Evolutionary conservation across 2,329 filamentous ascomycete species (phyloP).

Genomic region (Sclerotinia sclerotiorum): DNA sequence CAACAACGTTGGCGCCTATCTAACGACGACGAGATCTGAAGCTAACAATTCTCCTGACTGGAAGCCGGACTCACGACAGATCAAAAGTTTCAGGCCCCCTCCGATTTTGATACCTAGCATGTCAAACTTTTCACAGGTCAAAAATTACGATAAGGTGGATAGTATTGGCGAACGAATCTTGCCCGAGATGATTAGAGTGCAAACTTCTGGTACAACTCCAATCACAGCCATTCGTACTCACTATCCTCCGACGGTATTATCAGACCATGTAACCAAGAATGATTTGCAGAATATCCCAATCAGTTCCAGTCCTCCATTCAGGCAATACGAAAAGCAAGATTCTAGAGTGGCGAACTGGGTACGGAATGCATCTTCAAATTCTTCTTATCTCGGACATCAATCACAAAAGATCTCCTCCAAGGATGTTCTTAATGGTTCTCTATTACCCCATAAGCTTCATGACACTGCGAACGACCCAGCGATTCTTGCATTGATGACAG

Average conservation of each 20-base stretch:
- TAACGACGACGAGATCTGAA: neutral
- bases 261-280: neutral
- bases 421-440: too few species aligned
- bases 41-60: neutral
- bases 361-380: neutral
- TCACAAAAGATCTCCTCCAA: neutral
- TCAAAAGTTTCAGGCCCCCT: neutral
- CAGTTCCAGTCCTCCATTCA: neutral
- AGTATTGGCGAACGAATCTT: neutral
- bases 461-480: neutral
- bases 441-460: neutral
- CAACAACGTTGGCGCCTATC: neutral
- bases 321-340: neutral
- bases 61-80: neutral
- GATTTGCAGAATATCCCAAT: neutral
- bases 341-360: neutral
- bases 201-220: neutral
- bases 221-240: neutral
- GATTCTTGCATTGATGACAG: conserved; percentile 1
- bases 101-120: neutral
- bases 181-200: neutral
- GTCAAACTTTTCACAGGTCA: neutral
- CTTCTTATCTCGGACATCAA: neutral
- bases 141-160: neutral
- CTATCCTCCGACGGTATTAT: neutral